Evolutionary conservation across 1,284 basidiomycete genomes (phyloP), one percentile per base, ranked within the genome.

Genomic region (Pyrrhoderma noxium): DNA sequence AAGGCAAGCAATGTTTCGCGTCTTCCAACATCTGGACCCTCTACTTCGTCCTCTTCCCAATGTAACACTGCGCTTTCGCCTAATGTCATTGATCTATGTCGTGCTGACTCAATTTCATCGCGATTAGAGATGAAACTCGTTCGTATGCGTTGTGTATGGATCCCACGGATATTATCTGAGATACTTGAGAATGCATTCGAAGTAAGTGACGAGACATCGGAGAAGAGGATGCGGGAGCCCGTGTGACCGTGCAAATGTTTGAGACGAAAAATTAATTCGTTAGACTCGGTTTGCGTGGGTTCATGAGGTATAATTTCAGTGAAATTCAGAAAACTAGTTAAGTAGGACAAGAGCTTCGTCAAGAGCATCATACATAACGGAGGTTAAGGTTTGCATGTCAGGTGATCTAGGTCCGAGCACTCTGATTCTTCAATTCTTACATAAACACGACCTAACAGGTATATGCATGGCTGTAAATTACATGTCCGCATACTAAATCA

Each of bases 1-100:
- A 99, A 76, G 23, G 81, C 71, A 11, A 89, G 73, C 19, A 99
- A 68, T 1, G 91, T 89, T 56, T 85, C 77, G 14, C 91, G 75
- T 56, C 80, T 80, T 44, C 83, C 79, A 13, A 89, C 75, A 64
- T 98, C 80, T n/a, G 86, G 87, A 0, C 70, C 81, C 3, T 66
- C 27, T 2, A 84, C 65, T 51, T 80, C 77, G 9, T 80, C 76
- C 61, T 80, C 77, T 8, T 79, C 72, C 86, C 87, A 89, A 3
- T 69, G 64, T 42, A 82, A 60, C 23, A 60, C 57, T 45, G 69
- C 65, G 52, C 67, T 77, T 57, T 80, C 73, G 7, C 68, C 71
- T 50, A 71, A 72, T 48, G 64, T 64, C 56, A 75, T 67, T 5
- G 80, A 83, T 40, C 71, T 71, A 25, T 62, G 58, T 13, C 80